These are phyloP conservation scores for Ogataea ramenticola DNA, from an alignment of 805 yeast genomes.

Conservation along the genomic window DNA sequence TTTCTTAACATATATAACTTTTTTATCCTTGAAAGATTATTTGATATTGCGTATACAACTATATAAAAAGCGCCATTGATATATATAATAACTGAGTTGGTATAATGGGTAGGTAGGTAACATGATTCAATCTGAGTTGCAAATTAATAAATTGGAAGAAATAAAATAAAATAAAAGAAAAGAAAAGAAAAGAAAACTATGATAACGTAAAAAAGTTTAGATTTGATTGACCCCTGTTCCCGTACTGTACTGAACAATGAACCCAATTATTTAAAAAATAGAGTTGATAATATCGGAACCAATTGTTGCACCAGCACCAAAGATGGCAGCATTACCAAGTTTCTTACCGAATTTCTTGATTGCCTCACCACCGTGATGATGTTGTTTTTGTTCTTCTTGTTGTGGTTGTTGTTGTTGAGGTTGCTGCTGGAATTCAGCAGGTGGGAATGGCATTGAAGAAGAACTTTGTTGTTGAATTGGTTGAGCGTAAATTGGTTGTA, in stretches of 20 bases:
- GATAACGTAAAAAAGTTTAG: too few relatives aligned
- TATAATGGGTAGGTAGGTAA: background rate
- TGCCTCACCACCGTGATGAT: constrained; percentile 7
- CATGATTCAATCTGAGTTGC: too few relatives aligned
- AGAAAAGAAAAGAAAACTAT: too few relatives aligned
- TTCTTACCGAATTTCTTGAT: constrained; percentile 72
- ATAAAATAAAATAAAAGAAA: too few relatives aligned
- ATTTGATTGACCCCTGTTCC: too few relatives aligned
- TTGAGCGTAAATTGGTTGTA: constrained; percentile 3
- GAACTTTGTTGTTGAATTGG: constrained; percentile 4
- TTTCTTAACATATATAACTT: too few relatives aligned
- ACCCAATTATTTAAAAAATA: constrained; percentile 39
- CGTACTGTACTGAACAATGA: too few relatives aligned
- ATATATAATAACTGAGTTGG: background rate
- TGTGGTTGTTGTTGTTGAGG: constrained; percentile 12
- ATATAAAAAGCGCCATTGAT: background rate
- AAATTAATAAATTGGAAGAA: too few relatives aligned
- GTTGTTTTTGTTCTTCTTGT: constrained; percentile 12
- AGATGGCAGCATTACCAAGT: constrained; percentile 90
- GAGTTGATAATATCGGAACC: constrained; percentile 82
- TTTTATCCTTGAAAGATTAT: too few relatives aligned
- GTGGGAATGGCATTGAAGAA: constrained; percentile 1
- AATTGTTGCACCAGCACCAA: constrained; percentile 96
- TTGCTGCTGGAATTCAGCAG: constrained; percentile 3
- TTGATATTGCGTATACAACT: background rate